Evolutionary conservation across 495 filamentous ascomycete genomes (phyloP).

Genomic region (Penicillium antarcticum): DNA sequence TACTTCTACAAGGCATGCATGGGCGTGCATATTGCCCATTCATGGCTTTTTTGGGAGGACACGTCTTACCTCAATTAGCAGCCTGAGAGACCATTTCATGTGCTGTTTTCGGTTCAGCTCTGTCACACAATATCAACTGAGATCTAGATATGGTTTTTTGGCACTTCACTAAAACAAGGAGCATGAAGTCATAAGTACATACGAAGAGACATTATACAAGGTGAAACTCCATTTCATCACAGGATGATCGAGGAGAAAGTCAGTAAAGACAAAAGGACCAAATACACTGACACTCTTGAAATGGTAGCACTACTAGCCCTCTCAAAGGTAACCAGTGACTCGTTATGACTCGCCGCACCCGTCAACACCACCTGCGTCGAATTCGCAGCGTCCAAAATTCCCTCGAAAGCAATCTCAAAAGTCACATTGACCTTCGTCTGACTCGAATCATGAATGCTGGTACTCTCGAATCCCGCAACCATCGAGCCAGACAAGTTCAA

Average conservation of each 20-base stretch:
- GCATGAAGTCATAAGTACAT: too few relatives aligned
- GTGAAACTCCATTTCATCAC: too few relatives aligned
- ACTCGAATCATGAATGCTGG: neutral
- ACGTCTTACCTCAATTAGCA: too few relatives aligned
- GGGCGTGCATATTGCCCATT: too few relatives aligned
- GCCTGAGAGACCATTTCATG: too few relatives aligned
- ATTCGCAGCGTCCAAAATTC: neutral
- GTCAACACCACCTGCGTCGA: constrained; percentile 1
- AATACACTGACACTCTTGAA: neutral
- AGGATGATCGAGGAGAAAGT: neutral
- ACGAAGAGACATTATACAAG: too few relatives aligned
- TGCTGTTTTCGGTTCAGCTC: too few relatives aligned
- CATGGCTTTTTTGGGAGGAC: too few relatives aligned
- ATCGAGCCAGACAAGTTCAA: neutral
- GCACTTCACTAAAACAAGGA: too few relatives aligned
- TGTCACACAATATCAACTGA: too few relatives aligned
- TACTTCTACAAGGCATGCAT: too few relatives aligned
- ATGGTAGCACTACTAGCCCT: neutral
- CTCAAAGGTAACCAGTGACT: neutral
- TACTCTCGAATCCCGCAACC: neutral
- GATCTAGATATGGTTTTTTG: too few relatives aligned
- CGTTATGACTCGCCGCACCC: neutral
- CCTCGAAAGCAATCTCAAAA: neutral
- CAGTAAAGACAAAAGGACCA: neutral
- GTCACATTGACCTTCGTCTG: neutral